phyloP scores from a whole-genome alignment of 164 flowering plant genomes.

The Santalum album region DNA sequence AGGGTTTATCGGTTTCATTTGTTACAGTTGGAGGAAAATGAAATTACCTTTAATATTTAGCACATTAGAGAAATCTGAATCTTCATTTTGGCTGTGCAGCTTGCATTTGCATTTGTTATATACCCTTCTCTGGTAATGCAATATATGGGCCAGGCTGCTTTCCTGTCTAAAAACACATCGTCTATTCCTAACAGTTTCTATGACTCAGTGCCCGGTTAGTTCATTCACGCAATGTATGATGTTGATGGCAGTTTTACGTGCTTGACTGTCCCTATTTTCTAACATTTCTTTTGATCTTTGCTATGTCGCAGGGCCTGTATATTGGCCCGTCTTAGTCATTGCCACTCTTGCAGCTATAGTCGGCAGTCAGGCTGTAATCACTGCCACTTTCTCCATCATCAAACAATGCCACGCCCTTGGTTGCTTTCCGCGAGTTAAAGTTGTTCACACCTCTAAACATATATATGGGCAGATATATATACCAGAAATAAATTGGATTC shows the following conservation, averaged over 20 bases:
- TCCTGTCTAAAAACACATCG: slow-evolving; percentile 40
- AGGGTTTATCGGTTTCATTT: background rate
- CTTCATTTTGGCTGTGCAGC: slow-evolving; percentile 31
- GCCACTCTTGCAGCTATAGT: slow-evolving; percentile 81
- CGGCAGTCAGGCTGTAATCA: slow-evolving; percentile 79
- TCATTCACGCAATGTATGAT: slow-evolving; percentile 7
- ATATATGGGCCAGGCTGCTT: slow-evolving; percentile 94
- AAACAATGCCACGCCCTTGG: slow-evolving; percentile 86
- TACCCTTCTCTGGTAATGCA: slow-evolving; percentile 76
- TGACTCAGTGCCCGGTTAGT: slow-evolving; percentile 61
- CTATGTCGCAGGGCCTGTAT: slow-evolving; percentile 38
- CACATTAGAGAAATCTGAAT: background rate
- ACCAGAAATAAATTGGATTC: slow-evolving; percentile 89
- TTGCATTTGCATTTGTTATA: slow-evolving; percentile 58
- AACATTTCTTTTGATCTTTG: too few relatives aligned
- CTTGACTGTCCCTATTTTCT: background rate
- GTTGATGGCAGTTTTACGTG: background rate
- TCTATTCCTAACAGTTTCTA: slow-evolving; percentile 42
- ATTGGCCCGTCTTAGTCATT: slow-evolving; percentile 80
- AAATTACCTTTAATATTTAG: background rate
- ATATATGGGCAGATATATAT: slow-evolving; percentile 78
- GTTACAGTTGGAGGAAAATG: background rate
- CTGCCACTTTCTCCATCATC: slow-evolving; percentile 76
- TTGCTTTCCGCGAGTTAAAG: slow-evolving; percentile 84
- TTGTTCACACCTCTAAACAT: slow-evolving; percentile 76